Evolutionary conservation across 202 grass and related monocot genomes (phyloP), one percentile per base, ranked within the genome.

Genomic region (Setaria italica): DNA sequence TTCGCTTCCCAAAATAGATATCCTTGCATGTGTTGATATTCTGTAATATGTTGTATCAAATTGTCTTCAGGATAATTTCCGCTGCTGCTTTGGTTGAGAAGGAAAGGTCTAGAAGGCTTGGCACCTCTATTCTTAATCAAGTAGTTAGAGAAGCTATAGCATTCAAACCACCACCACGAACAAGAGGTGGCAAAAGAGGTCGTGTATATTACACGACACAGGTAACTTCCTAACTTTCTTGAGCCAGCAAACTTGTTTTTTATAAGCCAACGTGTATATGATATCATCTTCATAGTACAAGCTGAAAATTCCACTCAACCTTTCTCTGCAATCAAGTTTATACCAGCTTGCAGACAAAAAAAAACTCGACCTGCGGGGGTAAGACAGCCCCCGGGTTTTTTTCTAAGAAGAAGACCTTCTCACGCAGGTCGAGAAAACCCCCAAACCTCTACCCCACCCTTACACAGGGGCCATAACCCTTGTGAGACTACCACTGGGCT

Each of bases 91-190:
- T 91, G 84, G 95, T 98, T 68, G 93, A 92, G 55, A 95, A 98
- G 83, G 93, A 98, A 92, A 90, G 95, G n/a, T 92, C 91, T 32
- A 94, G 95, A 90, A 95, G 95, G 83, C 88, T 98, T 17, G 86
- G 93, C 32, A 98, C 95, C 21, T 94, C 95, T 62, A 91, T 98
- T 84, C 91, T 98, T 67, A 98, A 98, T 91, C 95, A 98, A 84
- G 95, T 98, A 29, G 72, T 98, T 54, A 90, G 91, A 77, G 95
- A 98, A 91, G 95, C 95, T 50, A 25, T 94, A 86, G 90, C 95
- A 75, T 98, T 95, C 81, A 98, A 98, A 91, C 81, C 93, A 54
- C 95, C 95, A 66, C 95, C 95, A 62, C 79, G 90, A 59, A 98
- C 96, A 80, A 93, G 96, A 86, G 96, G 96, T 63, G 96, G 96